These are phyloP conservation scores for Phytophthora syringae DNA, from an alignment of 352 stramenopile genomes.

Conservation along the genomic window DNA sequence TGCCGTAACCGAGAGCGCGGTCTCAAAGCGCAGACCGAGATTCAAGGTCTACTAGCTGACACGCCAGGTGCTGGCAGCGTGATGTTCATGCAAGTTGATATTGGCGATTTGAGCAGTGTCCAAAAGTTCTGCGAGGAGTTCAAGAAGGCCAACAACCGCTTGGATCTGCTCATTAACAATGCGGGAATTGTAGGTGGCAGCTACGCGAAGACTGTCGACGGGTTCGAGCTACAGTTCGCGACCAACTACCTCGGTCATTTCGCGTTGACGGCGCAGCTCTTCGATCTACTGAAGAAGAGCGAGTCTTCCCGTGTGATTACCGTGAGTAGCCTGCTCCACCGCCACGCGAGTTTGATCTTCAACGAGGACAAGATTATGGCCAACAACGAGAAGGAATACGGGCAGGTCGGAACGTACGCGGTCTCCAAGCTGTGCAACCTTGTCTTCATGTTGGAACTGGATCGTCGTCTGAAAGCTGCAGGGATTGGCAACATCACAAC, in stretches of 20 bases:
- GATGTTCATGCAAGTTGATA: constrained; percentile 54
- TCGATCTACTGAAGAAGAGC: constrained; percentile 42
- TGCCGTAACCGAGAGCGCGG: constrained; percentile 34
- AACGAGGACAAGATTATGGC: constrained; percentile 42
- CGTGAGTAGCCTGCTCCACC: constrained; percentile 44
- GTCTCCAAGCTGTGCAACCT: constrained; percentile 60
- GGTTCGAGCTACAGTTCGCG: constrained; percentile 60
- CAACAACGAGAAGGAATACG: constrained; percentile 36
- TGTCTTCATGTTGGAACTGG: constrained; percentile 56
- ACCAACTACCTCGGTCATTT: constrained; percentile 73
- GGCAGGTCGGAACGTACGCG: constrained; percentile 40
- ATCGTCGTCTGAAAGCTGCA: constrained; percentile 34
- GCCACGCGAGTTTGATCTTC: constrained; percentile 21
- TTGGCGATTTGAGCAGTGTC: constrained; percentile 48
- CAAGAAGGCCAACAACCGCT: constrained; percentile 18
- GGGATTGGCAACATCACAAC: constrained; percentile 31
- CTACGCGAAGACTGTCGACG: constrained; percentile 41
- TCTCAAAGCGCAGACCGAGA: constrained; percentile 20
- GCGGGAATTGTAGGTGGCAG: constrained; percentile 60
- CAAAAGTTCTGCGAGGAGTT: constrained; percentile 39
- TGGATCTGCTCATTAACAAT: constrained; percentile 78
- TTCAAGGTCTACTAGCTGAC: constrained; percentile 19
- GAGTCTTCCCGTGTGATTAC: constrained; percentile 36
- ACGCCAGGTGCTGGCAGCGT: constrained; percentile 21
- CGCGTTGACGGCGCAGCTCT: constrained; percentile 47